Conservation (phyloP, 176 grass and related monocot species). For the Oryza officinalis region DNA sequence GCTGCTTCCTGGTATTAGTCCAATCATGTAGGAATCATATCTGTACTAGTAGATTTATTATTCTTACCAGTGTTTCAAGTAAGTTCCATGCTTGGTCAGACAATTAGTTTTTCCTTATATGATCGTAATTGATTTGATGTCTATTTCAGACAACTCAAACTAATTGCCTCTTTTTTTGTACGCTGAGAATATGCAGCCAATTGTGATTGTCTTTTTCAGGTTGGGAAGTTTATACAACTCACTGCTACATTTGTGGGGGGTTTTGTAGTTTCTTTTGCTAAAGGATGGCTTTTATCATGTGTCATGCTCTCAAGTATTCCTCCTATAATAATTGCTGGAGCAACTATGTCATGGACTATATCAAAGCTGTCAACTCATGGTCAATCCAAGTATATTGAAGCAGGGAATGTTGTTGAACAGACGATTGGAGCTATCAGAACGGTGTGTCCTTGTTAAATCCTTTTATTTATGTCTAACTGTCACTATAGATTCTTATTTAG, state of each 20-base stretch:
- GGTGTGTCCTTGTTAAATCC: not conserved
- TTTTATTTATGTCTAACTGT: not conserved
- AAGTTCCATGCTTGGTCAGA: not conserved
- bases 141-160: not conserved
- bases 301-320: conserved; percentile 29
- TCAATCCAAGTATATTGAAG: conserved; percentile 20
- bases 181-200: not conserved
- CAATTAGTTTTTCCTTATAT: not conserved
- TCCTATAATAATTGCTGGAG: conserved; percentile 13
- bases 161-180: not conserved
- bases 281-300: conserved; percentile 30
- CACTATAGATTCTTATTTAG: not conserved
- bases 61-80: not conserved
- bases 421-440: conserved; percentile 23
- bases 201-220: not conserved
- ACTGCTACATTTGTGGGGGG: conserved; percentile 20
- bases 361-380: conserved; percentile 22
- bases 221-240: conserved; percentile 25
- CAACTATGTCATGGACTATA: not conserved
- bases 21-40: not conserved
- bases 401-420: conserved; percentile 36
- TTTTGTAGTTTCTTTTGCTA: conserved; percentile 24
- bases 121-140: not conserved
- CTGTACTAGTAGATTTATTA: not conserved
- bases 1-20: not conserved